A percentile compares a stretch with the other conserved stretches of the same genome.
These are phyloP conservation scores for Thuidium tamariscinum DNA, from an alignment of 225 moss, liverwort and hornwort genomes.

Conservation along the genomic window DNA sequence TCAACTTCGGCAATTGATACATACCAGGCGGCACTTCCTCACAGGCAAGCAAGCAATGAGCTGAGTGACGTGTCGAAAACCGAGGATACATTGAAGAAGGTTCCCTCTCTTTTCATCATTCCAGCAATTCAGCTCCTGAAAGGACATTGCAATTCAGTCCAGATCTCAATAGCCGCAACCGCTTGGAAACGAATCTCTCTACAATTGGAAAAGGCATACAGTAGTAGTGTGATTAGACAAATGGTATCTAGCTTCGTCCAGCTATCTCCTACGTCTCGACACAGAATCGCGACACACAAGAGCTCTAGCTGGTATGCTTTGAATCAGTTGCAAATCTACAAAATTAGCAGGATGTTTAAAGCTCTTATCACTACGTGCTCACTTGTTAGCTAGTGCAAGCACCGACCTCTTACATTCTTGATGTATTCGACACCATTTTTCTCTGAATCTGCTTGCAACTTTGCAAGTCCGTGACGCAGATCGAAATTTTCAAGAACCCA, in stretches of 20 bases:
- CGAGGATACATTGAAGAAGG: neutral
- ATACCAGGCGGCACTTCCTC: neutral
- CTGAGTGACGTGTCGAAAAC: neutral
- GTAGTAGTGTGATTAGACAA: neutral
- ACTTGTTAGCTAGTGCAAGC: neutral
- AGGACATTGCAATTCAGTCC: neutral
- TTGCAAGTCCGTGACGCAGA: neutral
- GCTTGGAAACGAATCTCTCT: neutral
- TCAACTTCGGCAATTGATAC: neutral
- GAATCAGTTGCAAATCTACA: neutral
- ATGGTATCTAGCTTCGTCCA: neutral
- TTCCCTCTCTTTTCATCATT: neutral
- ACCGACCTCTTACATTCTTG: neutral
- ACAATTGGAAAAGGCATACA: neutral
- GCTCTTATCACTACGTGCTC: no score
- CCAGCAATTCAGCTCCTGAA: neutral
- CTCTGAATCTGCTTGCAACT: neutral
- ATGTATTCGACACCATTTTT: no score
- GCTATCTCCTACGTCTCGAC: neutral
- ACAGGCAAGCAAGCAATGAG: neutral
- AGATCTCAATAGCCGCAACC: neutral
- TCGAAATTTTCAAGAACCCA: neutral
- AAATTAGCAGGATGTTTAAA: neutral
- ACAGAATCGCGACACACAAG: neutral
- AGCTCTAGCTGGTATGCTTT: neutral